Conservation (phyloP, 2,329 filamentous ascomycete species). For the Fusarium drepaniforme region DNA sequence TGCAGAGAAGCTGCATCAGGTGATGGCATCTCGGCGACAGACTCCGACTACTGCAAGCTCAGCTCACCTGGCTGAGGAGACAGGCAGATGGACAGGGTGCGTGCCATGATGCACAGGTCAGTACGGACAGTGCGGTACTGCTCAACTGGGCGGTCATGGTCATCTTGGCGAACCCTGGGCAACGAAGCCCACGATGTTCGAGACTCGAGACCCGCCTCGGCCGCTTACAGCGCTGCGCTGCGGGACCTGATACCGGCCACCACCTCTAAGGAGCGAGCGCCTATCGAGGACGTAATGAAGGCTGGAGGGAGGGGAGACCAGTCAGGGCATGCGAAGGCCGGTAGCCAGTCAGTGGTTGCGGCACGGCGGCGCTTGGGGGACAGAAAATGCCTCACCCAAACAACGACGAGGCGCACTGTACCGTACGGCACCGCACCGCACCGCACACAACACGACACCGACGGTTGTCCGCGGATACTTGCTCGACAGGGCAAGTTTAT, state of each 20-base stretch:
- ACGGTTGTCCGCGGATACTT: slow-evolving; percentile 32
- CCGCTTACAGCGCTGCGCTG: slow-evolving; percentile 19
- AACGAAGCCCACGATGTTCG: slow-evolving; percentile 32
- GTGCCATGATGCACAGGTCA: slow-evolving; percentile 26
- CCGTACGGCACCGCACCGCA: neutral
- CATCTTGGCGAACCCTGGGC: slow-evolving; percentile 34
- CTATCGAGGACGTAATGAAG: slow-evolving; percentile 2
- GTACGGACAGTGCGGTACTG: slow-evolving; percentile 14
- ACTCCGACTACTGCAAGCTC: neutral
- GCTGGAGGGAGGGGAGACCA: neutral
- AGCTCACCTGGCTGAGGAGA: neutral
- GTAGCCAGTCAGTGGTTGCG: slow-evolving; percentile 24
- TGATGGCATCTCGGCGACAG: slow-evolving; percentile 11
- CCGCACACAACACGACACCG: neutral
- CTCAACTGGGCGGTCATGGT: slow-evolving; percentile 7
- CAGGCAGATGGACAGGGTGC: neutral
- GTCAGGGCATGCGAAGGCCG: neutral
- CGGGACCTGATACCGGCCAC: slow-evolving; percentile 25
- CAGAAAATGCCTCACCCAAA: slow-evolving; percentile 40
- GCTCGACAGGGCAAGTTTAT: slow-evolving; percentile 27
- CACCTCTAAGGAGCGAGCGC: slow-evolving; percentile 9
- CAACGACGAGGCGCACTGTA: slow-evolving; percentile 8
- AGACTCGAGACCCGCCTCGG: slow-evolving; percentile 37
- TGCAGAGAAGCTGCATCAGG: slow-evolving; percentile 19
- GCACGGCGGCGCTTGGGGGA: slow-evolving; percentile 29